Base-by-base conservation (phyloP, 2,329 filamentous ascomycete genomes). In the Fusarium stilboides region DNA sequence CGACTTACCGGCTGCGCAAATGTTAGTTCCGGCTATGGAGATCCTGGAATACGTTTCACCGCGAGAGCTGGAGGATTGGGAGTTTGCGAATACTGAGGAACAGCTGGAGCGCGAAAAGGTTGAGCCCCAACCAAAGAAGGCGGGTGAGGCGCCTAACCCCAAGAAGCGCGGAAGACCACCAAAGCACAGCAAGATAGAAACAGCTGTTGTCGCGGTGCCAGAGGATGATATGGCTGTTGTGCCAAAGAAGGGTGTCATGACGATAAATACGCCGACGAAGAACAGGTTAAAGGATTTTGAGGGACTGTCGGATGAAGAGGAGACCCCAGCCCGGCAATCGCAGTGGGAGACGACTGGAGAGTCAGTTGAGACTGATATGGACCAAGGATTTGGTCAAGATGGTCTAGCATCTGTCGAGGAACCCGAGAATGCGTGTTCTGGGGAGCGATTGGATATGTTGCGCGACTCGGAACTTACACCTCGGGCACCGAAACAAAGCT, bases 41-140 rank as follows among this genome's bases (percentile, higher is more conserved):
- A 81, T 89, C 8, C 79, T 86, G 14, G 84, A 90, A 33, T 90
- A 89, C 65, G 87, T 91, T 9, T 89, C 88, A 0, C 84, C 85
- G 3, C 78, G 80, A 13, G 82, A 81, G 12, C 70, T 89, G 5
- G 89, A 91, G 73, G 81, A 87, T 0, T 91, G 84, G 80, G 88
- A 89, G 65, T 84, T 81, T 54, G 74, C 79, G 2, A 77, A 80
- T 3, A 77, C 80, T 15, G 81, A 82, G 50, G 77, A 83, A 22
- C 78, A 82, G 57, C 75, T 81, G 20, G 83, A 85, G n/a, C 74
- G 79, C 45, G 79, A 82, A 39, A 78, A 79, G 31, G 62, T 68
- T 10, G 71, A 73, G 22, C 57, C 74, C 20, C 75, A 70, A 24
- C 54, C 75, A 34, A 74, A 77, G 17, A 73, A 73, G 44, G 60